Conservation (phyloP, 2,329 filamentous ascomycete species). For the Paraphaeosphaeria minitans region DNA sequence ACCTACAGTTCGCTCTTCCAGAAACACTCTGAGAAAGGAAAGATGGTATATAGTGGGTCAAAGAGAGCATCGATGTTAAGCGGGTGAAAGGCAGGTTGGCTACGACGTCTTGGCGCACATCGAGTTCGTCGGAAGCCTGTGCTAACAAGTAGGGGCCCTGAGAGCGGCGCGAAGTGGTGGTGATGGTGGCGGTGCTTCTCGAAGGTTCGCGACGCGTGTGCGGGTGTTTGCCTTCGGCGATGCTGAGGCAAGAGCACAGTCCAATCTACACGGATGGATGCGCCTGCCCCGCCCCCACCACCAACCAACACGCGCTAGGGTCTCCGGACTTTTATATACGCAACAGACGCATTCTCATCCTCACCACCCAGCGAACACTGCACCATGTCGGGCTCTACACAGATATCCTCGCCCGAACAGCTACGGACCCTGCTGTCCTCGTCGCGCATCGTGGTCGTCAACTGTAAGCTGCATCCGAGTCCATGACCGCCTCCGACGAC, state of each 20-base stretch:
- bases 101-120: not conserved
- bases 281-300: constrained; percentile 25
- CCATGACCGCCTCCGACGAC: constrained; percentile 11
- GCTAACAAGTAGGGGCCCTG: not conserved
- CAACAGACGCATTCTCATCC: constrained; percentile 4
- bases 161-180: not conserved
- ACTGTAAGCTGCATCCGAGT: constrained; percentile 68
- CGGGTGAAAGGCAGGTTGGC: not conserved
- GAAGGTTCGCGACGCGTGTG: constrained; percentile 29
- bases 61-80: not conserved
- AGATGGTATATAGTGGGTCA: not conserved
- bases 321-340: constrained; percentile 11
- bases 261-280: constrained; percentile 16
- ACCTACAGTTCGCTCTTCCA: not conserved
- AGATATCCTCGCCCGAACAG: constrained; percentile 51
- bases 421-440: constrained; percentile 66
- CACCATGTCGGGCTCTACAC: constrained; percentile 52
- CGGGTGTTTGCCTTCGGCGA: constrained; percentile 16
- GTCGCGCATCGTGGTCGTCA: constrained; percentile 80
- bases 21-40: not conserved
- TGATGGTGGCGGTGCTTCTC: too few species aligned
- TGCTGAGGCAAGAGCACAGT: constrained; percentile 7
- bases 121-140: not conserved
- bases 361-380: constrained; percentile 16
- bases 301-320: constrained; percentile 5